These are phyloP conservation scores for Vaccinium darrowii DNA, from an alignment of 148 eudicot genomes.

Conservation along the genomic window DNA sequence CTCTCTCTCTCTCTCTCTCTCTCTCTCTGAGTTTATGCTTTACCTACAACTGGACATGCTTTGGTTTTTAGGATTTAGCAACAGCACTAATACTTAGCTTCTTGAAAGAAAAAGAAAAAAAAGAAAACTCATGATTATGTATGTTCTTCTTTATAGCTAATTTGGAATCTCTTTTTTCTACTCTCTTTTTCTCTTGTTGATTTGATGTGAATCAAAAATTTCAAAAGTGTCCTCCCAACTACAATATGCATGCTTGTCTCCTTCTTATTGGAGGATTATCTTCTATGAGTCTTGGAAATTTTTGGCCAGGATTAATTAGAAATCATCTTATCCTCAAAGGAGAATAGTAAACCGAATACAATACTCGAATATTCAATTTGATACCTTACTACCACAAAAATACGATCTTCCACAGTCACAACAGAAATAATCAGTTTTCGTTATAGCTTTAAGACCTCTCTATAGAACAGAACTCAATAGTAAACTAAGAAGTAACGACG, in stretches of 20 bases:
- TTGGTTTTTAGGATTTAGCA: constrained; percentile 10
- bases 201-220: constrained; percentile 22
- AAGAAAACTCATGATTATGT: not conserved
- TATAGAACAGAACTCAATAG: no score
- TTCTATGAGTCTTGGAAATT: not conserved
- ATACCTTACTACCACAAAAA: not conserved
- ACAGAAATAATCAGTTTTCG: no score
- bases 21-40: not conserved
- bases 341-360: not conserved
- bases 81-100: constrained; percentile 10
- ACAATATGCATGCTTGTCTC: constrained; percentile 14
- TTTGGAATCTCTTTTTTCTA: constrained; percentile 15
- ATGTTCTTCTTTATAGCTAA: constrained; percentile 15
- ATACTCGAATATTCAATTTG: not conserved
- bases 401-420: no score
- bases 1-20: not conserved
- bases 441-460: no score
- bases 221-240: not conserved
- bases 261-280: not conserved
- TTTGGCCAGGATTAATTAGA: not conserved
- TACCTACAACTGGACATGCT: constrained; percentile 8
- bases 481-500: not conserved
- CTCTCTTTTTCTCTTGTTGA: constrained; percentile 13
- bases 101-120: not conserved
- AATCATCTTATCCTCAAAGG: not conserved